Conservation (phyloP, 768 basidiomycete genomes). For the Megacollybia marginata region DNA sequence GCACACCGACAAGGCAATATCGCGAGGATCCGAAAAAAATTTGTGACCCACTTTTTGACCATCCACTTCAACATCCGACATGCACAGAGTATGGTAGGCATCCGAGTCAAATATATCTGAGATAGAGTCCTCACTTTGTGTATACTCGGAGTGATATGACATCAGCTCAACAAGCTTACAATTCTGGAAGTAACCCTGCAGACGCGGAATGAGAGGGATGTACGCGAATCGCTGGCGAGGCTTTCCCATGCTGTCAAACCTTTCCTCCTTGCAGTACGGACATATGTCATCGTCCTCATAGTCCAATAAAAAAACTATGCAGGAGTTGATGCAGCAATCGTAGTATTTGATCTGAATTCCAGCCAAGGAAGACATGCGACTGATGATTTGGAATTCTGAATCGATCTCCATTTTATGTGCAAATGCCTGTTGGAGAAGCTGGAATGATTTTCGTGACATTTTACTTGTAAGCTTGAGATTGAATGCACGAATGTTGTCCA, state of each 20-base stretch:
- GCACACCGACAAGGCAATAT: constrained; percentile 24
- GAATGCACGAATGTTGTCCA: no score
- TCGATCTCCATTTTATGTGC: no score
- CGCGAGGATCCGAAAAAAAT: constrained; percentile 25
- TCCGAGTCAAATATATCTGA: constrained; percentile 31
- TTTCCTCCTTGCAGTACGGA: neutral
- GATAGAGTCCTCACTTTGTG: constrained; percentile 7
- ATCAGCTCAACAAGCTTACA: constrained; percentile 6
- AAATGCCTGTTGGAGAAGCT: no score
- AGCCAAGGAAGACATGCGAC: no score
- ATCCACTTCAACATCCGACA: constrained; percentile 16
- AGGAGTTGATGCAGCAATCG: no score
- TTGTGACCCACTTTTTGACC: constrained; percentile 12
- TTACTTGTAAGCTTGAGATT: no score
- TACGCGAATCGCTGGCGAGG: constrained; percentile 18
- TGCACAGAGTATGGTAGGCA: no score
- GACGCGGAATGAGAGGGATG: constrained; percentile 20
- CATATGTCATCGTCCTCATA: neutral
- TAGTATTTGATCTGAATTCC: no score
- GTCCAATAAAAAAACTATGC: no score
- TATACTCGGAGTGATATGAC: constrained; percentile 15
- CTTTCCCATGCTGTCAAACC: constrained; percentile 16
- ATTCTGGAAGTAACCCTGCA: constrained; percentile 16
- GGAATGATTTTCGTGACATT: no score
- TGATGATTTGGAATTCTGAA: no score